Conservation (phyloP, 169 alveolate species). For the Plasmodium blacklocki region DNA sequence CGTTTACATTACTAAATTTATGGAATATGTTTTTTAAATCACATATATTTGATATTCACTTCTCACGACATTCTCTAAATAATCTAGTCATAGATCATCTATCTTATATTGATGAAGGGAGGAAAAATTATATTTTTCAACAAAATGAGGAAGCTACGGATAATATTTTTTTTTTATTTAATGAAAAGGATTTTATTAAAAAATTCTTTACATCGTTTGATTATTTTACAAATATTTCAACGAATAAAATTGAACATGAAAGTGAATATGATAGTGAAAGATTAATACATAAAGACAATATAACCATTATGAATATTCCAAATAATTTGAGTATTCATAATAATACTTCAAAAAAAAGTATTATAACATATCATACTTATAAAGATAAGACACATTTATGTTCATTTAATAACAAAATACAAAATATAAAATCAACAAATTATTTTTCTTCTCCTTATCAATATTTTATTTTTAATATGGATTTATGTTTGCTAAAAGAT, state of each 20-base stretch:
- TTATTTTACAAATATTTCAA: no score
- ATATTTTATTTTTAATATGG: constrained; percentile 25
- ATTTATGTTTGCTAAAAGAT: constrained; percentile 9
- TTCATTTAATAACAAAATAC: no score
- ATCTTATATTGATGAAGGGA: neutral
- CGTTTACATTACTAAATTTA: constrained; percentile 19
- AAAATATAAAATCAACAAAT: no score
- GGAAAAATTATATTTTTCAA: neutral
- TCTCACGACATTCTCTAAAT: constrained; percentile 16
- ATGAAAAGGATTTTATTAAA: constrained; percentile 30
- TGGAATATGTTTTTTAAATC: constrained; percentile 55
- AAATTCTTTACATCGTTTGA: neutral
- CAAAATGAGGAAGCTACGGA: neutral
- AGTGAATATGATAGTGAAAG: no score
- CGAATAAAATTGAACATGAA: no score
- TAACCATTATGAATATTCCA: no score
- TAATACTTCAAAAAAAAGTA: no score
- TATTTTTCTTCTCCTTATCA: neutral
- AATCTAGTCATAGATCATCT: constrained; percentile 21
- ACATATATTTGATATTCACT: constrained; percentile 13
- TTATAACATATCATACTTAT: no score
- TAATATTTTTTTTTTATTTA: neutral
- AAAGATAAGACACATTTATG: no score
- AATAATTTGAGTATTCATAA: no score
- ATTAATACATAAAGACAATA: no score